Evolutionary conservation across 2,329 filamentous ascomycete species (phyloP).

Genomic region (Calonectria crousiana): DNA sequence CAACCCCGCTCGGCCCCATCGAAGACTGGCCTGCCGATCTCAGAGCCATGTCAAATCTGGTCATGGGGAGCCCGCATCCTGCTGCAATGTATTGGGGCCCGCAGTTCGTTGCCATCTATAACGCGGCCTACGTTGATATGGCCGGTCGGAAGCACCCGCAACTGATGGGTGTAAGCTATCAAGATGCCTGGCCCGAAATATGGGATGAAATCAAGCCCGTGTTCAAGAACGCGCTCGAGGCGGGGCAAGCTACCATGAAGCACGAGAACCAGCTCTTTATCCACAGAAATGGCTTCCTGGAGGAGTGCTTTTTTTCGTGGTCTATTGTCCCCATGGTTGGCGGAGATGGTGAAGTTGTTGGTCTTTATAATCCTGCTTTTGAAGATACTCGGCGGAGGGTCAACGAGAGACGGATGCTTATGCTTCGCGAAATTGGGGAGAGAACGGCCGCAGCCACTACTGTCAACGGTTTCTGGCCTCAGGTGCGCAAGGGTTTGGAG

Average conservation of each 20-base stretch:
- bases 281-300: slow-evolving; percentile 74
- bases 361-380: slow-evolving; percentile 83
- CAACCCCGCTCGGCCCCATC: slow-evolving; percentile 80
- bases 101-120: slow-evolving; percentile 77
- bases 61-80: slow-evolving; percentile 83
- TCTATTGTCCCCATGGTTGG: slow-evolving; percentile 83
- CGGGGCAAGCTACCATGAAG: slow-evolving; percentile 86
- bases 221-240: slow-evolving; percentile 74
- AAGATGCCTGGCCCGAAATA: slow-evolving; percentile 78
- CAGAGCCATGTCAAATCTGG: slow-evolving; percentile 82
- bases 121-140: slow-evolving; percentile 77
- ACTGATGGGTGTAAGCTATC: slow-evolving; percentile 80
- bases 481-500: slow-evolving; percentile 76
- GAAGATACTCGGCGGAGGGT: slow-evolving; percentile 85
- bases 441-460: slow-evolving; percentile 79
- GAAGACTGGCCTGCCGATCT: slow-evolving; percentile 79
- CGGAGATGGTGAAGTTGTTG: slow-evolving; percentile 78
- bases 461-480: slow-evolving; percentile 79
- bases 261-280: slow-evolving; percentile 85
- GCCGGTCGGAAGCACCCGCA: slow-evolving; percentile 82
- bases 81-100: slow-evolving; percentile 85
- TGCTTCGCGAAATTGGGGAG: slow-evolving; percentile 82
- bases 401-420: slow-evolving; percentile 83
- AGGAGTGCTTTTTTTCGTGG: slow-evolving; percentile 89
- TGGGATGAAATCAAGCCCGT: slow-evolving; percentile 78